phyloP scores from a whole-genome alignment of 2,329 filamentous ascomycete genomes.

The Fusarium napiforme region DNA sequence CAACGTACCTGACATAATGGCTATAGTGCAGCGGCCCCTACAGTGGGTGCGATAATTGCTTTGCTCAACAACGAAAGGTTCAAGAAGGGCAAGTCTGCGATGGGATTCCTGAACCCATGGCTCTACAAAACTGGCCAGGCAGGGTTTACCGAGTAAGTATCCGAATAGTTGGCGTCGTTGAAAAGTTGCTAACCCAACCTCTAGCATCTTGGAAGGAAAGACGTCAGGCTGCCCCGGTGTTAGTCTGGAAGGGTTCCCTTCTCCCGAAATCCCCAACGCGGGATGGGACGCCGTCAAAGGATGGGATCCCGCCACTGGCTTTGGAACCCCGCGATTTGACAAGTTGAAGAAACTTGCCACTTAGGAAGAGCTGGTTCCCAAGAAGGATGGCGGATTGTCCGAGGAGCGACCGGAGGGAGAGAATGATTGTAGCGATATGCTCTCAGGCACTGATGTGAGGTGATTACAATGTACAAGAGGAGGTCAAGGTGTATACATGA shows the following conservation, averaged over 20 bases:
- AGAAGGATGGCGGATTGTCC: neutral
- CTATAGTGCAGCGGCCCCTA: conserved; percentile 66
- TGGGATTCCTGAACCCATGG: conserved; percentile 73
- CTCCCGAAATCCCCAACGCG: conserved; percentile 44
- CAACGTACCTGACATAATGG: neutral
- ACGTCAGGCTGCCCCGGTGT: conserved; percentile 48
- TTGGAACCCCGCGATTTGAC: conserved; percentile 59
- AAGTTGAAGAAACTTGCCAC: conserved; percentile 41
- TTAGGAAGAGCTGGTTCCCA: conserved; percentile 6
- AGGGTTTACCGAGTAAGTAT: conserved; percentile 52
- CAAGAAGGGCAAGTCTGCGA: conserved; percentile 59
- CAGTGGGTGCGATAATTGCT: conserved; percentile 70
- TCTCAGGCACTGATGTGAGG: neutral
- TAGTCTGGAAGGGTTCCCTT: conserved; percentile 40
- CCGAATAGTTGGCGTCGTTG: fast-evolving
- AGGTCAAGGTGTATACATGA: neutral
- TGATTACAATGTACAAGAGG: neutral
- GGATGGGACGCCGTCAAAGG: conserved; percentile 47
- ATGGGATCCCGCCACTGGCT: conserved; percentile 55
- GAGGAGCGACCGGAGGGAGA: neutral
- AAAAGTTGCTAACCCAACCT: neutral
- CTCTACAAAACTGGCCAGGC: conserved; percentile 56
- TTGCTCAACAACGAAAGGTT: conserved; percentile 73
- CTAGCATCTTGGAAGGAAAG: conserved; percentile 51
- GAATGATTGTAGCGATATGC: neutral